A percentile compares a stretch with the other conserved stretches of the same genome.
Conservation (phyloP, 2,329 filamentous ascomycete species). For the Aspergillus sp. region DNA sequence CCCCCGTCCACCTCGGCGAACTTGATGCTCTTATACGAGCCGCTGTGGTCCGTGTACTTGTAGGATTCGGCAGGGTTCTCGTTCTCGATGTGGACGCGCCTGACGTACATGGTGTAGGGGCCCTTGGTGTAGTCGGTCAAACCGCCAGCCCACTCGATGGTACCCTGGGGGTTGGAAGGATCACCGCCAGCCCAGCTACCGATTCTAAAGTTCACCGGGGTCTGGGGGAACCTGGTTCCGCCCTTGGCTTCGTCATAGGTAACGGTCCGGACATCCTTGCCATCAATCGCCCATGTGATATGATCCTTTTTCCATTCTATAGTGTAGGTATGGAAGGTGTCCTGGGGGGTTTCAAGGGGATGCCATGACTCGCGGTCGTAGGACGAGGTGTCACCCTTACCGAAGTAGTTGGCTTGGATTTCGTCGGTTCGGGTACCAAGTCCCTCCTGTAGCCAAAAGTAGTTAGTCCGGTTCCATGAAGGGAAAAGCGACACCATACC, state of each 20-base stretch:
- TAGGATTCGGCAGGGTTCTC: conserved; percentile 56
- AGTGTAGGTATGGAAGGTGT: conserved; percentile 36
- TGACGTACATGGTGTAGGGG: conserved; percentile 67
- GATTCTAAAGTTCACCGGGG: conserved; percentile 61
- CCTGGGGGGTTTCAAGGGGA: conserved; percentile 49
- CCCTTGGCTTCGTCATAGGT: conserved; percentile 49
- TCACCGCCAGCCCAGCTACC: conserved; percentile 61
- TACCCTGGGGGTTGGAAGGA: conserved; percentile 33
- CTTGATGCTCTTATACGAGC: conserved; percentile 57
- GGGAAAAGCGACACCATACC: conserved; percentile 61
- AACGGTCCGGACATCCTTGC: conserved; percentile 51
- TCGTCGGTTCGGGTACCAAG: conserved; percentile 26
- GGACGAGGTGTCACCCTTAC: conserved; percentile 68
- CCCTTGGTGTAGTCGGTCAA: conserved; percentile 54
- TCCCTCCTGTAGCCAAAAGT: conserved; percentile 19
- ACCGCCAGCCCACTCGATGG: conserved; percentile 62
- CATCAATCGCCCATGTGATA: conserved; percentile 59
- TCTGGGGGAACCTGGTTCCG: conserved; percentile 58
- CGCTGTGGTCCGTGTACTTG: conserved; percentile 52
- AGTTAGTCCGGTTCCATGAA: conserved; percentile 46
- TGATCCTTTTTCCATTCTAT: conserved; percentile 58
- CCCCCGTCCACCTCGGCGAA: conserved; percentile 1
- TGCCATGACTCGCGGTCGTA: conserved; percentile 83
- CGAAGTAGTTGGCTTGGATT: conserved; percentile 86
- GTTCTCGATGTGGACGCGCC: conserved; percentile 49